phyloP scores from a whole-genome alignment of 139 green algal genomes.

The Pseudopediastrum boryanum region DNA sequence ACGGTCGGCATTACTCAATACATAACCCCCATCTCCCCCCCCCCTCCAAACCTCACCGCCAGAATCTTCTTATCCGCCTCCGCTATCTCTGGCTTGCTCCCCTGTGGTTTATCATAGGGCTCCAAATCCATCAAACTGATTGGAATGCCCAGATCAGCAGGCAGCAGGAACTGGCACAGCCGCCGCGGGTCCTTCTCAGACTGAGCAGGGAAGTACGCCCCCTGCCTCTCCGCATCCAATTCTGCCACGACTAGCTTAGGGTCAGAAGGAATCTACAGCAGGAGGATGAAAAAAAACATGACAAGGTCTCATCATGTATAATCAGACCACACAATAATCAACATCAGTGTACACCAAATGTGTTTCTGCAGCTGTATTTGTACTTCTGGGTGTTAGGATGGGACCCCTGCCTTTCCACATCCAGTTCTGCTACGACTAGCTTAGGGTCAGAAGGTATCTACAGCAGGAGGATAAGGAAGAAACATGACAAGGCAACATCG shows the following conservation, averaged over 20 bases:
- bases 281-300: too few relatives aligned
- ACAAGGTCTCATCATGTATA: too few relatives aligned
- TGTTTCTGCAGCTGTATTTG: neutral
- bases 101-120: slow-evolving; percentile 31
- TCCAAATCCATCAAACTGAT: slow-evolving; percentile 47
- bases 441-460: slow-evolving; percentile 73
- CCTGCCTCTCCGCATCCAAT: slow-evolving; percentile 44
- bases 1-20: too few relatives aligned
- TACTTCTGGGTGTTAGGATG: neutral
- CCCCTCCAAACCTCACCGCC: too few relatives aligned
- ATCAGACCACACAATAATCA: too few relatives aligned
- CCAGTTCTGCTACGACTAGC: slow-evolving; percentile 55
- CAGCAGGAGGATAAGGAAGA: too few relatives aligned
- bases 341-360: neutral
- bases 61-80: too few relatives aligned
- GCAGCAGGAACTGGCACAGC: slow-evolving; percentile 60
- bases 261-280: slow-evolving; percentile 69
- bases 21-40: too few relatives aligned
- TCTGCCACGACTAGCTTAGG: slow-evolving; percentile 66
- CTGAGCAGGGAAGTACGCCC: slow-evolving; percentile 57
- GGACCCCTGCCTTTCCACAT: slow-evolving; percentile 43
- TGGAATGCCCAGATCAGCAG: slow-evolving; percentile 56
- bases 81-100: too few relatives aligned
- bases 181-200: slow-evolving; percentile 55
- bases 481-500: too few relatives aligned